phyloP scores from a whole-genome alignment of 495 filamentous ascomycete species.

The Hypoxylon perforatum region DNA sequence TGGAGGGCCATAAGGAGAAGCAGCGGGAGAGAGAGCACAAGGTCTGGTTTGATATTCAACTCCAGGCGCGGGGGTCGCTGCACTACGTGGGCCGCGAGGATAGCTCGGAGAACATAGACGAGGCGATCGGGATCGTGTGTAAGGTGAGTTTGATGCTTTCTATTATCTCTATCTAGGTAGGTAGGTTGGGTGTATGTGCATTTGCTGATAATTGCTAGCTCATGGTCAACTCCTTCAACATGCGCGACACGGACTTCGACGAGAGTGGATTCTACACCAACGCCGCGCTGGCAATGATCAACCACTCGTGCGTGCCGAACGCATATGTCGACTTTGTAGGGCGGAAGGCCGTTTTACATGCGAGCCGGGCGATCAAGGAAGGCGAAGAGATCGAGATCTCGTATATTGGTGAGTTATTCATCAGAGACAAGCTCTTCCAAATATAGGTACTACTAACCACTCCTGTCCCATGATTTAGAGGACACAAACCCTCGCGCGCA shows the following conservation, averaged over 20 bases:
- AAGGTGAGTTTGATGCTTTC: constrained; percentile 45
- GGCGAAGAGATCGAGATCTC: constrained; percentile 63
- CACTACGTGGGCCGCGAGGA: constrained; percentile 49
- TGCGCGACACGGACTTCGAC: constrained; percentile 51
- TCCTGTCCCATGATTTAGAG: constrained; percentile 44
- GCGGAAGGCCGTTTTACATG: constrained; percentile 53
- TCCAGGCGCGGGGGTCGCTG: constrained; percentile 60
- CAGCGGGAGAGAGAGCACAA: constrained; percentile 30
- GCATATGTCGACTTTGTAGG: constrained; percentile 59
- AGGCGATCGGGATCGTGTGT: constrained; percentile 53
- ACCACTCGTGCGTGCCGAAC: constrained; percentile 66
- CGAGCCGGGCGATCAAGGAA: constrained; percentile 51
- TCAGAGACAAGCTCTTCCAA: neutral
- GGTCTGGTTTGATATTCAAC: constrained; percentile 52
- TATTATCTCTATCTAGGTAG: neutral
- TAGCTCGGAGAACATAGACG: constrained; percentile 38
- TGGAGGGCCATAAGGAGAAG: constrained; percentile 53
- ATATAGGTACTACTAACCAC: neutral
- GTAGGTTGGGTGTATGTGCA: too few relatives aligned
- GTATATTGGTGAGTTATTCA: constrained; percentile 58
- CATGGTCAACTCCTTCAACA: constrained; percentile 60
- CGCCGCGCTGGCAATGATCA: constrained; percentile 59
- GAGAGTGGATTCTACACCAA: constrained; percentile 57
- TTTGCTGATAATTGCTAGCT: constrained; percentile 48
- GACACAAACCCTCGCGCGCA: constrained; percentile 30